phyloP scores from a whole-genome alignment of 1,284 basidiomycete genomes.

The Meira miltonrushii region DNA sequence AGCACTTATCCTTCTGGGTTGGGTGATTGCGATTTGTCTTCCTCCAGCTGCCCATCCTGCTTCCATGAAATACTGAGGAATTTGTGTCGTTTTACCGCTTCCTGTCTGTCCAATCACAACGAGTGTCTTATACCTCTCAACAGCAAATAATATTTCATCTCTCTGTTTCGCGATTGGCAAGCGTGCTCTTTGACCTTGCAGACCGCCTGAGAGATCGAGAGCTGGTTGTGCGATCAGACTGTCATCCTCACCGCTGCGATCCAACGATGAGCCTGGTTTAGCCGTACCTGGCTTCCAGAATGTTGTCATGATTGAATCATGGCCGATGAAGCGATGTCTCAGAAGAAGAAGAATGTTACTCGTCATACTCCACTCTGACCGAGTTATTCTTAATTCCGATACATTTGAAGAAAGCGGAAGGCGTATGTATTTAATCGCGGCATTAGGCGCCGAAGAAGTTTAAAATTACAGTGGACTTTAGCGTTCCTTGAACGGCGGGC shows the following conservation, averaged over 20 bases:
- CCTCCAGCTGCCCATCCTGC: conserved; percentile 57
- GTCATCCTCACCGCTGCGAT: conserved; percentile 72
- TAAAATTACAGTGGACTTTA: too few relatives aligned
- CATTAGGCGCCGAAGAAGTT: too few relatives aligned
- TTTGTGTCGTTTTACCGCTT: conserved; percentile 56
- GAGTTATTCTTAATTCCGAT: too few relatives aligned
- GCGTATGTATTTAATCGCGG: too few relatives aligned
- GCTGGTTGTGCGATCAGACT: conserved; percentile 33
- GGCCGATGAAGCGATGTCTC: too few relatives aligned
- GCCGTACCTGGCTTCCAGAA: conserved; percentile 50
- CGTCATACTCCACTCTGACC: too few relatives aligned
- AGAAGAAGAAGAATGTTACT: too few relatives aligned
- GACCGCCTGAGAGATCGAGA: conserved; percentile 52
- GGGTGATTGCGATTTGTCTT: conserved; percentile 50
- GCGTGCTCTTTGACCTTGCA: conserved; percentile 69
- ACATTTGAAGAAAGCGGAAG: too few relatives aligned
- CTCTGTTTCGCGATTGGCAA: conserved; percentile 85
- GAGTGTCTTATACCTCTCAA: conserved; percentile 75
- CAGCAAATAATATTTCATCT: conserved; percentile 70
- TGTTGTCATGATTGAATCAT: conserved; percentile 10
- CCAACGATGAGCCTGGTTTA: conserved; percentile 63
- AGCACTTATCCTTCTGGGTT: conserved; percentile 52
- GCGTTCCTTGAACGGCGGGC: too few relatives aligned
- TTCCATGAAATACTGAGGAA: conserved; percentile 89
- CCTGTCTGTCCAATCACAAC: conserved; percentile 60